Base-by-base conservation (phyloP, 73 alveolate species). In the Loxodes magnus region DNA sequence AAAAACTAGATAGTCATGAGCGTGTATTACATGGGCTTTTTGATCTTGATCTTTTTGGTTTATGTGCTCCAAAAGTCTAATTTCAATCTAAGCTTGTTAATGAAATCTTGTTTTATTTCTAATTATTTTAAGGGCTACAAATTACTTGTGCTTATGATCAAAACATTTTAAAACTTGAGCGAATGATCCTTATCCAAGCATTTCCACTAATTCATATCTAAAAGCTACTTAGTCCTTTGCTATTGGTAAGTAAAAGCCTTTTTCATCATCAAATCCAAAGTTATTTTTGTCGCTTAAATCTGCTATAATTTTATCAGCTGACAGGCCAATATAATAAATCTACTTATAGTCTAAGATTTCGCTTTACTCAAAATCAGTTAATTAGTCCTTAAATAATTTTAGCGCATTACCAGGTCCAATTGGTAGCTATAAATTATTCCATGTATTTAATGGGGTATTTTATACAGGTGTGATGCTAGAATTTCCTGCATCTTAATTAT, bases 31-130 rank as follows among this genome's bases (percentile, higher is more conserved):
- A 31, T 71, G 60, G 2, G 75, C 34, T 31, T 51, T 37, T 6
- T 62, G 63, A 17, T 76, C 71, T 5, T 38, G 49, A 36, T 80
- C 83, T 35, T 71, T 35, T 44, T 51, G 57, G 39, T 64, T 76
- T 54, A 81, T 29, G 62, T 52, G 48, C 37, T 81, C 62, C 43
- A 81, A 35, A 23, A 81, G 52, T 43, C 76, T 67, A 12, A 81
- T 43, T 56, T 81, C 94, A 12, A 53, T 75, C 43, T 64, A 68
- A 0, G 87, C 87, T 60, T 81, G 59, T 39, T 70, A 48, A 30
- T 62, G 72, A 20, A 70, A 60, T 6, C 77, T 4, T 28, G 71
- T 53, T 50, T 70, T 61, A 50, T 62, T 70, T 33, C 54, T 60
- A 30, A 70, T 50, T 9, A 70, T 50, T 39, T 70, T 70, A 0